These are phyloP conservation scores for Phytophthora boehmeriae DNA, from an alignment of 352 stramenopile species.

Conservation along the genomic window DNA sequence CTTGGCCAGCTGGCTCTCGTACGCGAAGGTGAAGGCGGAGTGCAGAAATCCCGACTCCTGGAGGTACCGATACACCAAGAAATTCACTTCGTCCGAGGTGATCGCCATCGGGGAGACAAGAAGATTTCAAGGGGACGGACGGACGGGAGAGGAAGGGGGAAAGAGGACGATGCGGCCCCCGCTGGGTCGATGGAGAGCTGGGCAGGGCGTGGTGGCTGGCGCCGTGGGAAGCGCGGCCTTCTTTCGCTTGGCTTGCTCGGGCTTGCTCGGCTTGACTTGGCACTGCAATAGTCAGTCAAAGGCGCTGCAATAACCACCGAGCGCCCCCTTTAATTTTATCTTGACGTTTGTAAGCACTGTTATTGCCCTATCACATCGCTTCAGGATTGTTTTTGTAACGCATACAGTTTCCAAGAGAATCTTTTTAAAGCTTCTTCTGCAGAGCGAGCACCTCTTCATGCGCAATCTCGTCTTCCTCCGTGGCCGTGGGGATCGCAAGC, in stretches of 20 bases:
- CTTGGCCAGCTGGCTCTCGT: slow-evolving; percentile 96
- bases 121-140: background rate
- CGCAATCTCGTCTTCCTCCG: slow-evolving; percentile 70
- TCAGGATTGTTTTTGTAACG: background rate
- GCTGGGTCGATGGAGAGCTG: background rate
- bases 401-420: background rate
- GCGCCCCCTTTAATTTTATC: background rate
- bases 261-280: background rate
- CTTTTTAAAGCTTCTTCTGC: slow-evolving; percentile 62
- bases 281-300: background rate
- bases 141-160: background rate
- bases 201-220: background rate
- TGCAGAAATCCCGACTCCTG: slow-evolving; percentile 97
- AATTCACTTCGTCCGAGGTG: slow-evolving; percentile 97
- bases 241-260: background rate
- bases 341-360: background rate
- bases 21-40: slow-evolving; percentile 98
- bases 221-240: background rate
- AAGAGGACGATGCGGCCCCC: background rate
- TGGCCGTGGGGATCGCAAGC: slow-evolving; percentile 56
- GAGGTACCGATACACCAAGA: slow-evolving; percentile 98
- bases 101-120: slow-evolving; percentile 91
- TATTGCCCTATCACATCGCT: background rate
- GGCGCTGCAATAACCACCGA: background rate
- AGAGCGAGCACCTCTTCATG: slow-evolving; percentile 75